Evolutionary conservation across 441 rosid genomes (phyloP), one percentile per base, ranked within the genome.

Genomic region (Syzygium syzygioides): DNA sequence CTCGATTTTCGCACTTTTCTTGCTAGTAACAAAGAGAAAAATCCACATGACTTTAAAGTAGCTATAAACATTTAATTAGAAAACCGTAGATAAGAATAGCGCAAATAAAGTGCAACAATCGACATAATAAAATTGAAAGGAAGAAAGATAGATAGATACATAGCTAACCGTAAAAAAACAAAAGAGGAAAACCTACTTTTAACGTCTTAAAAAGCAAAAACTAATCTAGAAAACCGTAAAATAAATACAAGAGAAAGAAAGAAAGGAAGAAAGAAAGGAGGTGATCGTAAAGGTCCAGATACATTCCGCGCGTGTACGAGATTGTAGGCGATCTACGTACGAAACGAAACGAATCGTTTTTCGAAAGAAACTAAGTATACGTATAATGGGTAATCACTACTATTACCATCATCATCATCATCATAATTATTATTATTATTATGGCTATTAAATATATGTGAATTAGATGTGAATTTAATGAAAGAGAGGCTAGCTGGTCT

Each of bases 251-350:
- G 6, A 41, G 1, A 4, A 4, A 41, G 5, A 37, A 37, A 37
- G 4, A 37, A 37, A 13, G 19, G 7, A 41, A n/a, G 20, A 8
- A 30, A 64, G 20, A 30, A 9, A 59, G 26, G 37, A 62, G 37
- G 71, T 11, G 1, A n/a, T n/a, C 10, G 37, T 7, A 14, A n/a
- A 64, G 11, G 37, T 30, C 37, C 37, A 9, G 2, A 7, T 64
- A n/a, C 71, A 30, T 64, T 14, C 1, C 5, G 20, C 20, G 37
- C 71, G 1, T 7, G 76, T 23, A 3, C 12, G 5, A 64, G 37
- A 17, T 7, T 4, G 1, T 2, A 1, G 23, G 2, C 9, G 37
- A 64, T 1, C 3, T 2, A 15, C 3, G 4, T 18, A 17, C 76
- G 1, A 64, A 30, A 11, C 5, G 2, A 15, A 17, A 30, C 1